Evolutionary conservation across 1,284 basidiomycete genomes (phyloP), one percentile per base, ranked within the genome.

Genomic region (Trichosporon inkin): DNA sequence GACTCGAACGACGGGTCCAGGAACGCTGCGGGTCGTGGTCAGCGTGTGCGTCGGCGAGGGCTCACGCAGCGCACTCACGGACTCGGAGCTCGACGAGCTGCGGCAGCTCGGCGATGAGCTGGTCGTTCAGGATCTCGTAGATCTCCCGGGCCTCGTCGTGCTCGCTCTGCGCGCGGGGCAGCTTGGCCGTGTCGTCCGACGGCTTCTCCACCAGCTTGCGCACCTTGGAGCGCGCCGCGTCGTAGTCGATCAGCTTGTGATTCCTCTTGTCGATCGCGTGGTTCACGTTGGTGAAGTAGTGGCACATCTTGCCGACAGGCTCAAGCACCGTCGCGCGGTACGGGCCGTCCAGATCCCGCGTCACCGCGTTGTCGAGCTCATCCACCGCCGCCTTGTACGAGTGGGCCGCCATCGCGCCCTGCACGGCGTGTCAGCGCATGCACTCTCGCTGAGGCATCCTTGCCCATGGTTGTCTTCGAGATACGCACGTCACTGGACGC

Each of bases 1-100:
- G 95, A 91, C 78, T 99, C 96, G 75, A 99, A 98, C 67, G 90
- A 93, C 1, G 96, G 96, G 77, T 99, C 95, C 64, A 99, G 90
- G 82, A 92, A 99, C 38, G 77, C 77, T 78, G 49, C 6, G 6
- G n/a, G 53, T 55, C 24, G 49, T n/a, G n/a, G n/a, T n/a, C n/a
- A n/a, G n/a, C n/a, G n/a, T n/a, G n/a, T n/a, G n/a, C n/a, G n/a
- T n/a, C n/a, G n/a, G n/a, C n/a, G 20, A 5, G 20, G 34, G 16
- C 16, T 35, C 10, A 53, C 20, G 14, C 34, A 20, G 41, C 19
- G 24, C 5, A 74, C 76, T 61, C 53, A 7, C 96, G 95, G 41
- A 99, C 88, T 37, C 96, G 88, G 22, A 98, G 85, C 70, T 98
- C 93, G 52, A 99, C 85, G 28, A 99, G 80, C 69, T 95, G 86